Percentiles rank a stretch among this genome's conserved stretches.
Evolutionary conservation across 192 early-diverging fungal genomes (phyloP).

Genomic region (Haplosporangium gracile): DNA sequence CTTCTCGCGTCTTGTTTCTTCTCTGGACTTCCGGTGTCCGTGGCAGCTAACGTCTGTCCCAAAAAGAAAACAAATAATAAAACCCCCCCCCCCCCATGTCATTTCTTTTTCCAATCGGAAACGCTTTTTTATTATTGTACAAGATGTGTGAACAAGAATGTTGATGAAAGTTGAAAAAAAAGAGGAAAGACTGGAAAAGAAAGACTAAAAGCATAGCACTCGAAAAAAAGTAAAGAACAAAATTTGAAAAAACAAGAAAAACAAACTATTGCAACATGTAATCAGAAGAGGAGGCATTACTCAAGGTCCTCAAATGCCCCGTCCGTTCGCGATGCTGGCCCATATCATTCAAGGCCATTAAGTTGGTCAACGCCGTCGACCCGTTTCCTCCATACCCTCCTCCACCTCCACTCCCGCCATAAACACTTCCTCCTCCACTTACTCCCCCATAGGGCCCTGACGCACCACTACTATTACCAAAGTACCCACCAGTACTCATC

Average conservation of each 20-base stretch:
- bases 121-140: too few relatives aligned
- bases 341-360: conserved; percentile 3
- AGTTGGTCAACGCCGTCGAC: not conserved
- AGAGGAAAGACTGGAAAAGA: too few relatives aligned
- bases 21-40: too few relatives aligned
- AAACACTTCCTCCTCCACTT: not conserved
- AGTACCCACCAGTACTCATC: not conserved
- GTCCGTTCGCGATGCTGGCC: not conserved
- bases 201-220: not conserved
- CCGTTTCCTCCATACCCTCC: not conserved
- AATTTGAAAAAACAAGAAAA: not conserved
- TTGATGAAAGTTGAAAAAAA: too few relatives aligned
- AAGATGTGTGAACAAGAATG: too few relatives aligned
- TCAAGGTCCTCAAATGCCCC: conserved; percentile 13
- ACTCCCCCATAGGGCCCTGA: not conserved
- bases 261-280: conserved; percentile 25
- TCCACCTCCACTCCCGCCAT: not conserved
- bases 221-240: not conserved
- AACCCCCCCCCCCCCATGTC: too few relatives aligned
- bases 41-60: too few relatives aligned
- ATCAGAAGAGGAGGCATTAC: conserved; percentile 6
- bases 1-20: too few relatives aligned
- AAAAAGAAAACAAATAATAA: too few relatives aligned
- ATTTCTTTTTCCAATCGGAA: too few relatives aligned
- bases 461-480: not conserved